phyloP scores from a whole-genome alignment of 1,284 basidiomycete genomes.

The Tylopilus sp. region DNA sequence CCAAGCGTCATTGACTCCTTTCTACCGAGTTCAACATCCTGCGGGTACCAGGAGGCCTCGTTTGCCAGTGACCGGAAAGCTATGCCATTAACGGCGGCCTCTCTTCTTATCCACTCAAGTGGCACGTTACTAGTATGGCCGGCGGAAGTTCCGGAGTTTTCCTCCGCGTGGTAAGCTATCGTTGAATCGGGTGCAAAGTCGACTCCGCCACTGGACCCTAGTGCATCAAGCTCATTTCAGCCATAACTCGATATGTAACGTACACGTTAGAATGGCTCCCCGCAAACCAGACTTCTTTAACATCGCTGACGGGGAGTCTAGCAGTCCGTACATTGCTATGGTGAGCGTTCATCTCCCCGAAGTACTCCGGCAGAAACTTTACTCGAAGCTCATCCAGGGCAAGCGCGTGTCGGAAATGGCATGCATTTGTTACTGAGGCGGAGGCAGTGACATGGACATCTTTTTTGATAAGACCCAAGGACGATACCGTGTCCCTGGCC shows the following conservation, averaged over 20 bases:
- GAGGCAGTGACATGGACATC: constrained; percentile 28
- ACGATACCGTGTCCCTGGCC: constrained; percentile 54
- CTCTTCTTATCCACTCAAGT: constrained; percentile 26
- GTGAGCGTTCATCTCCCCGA: constrained; percentile 28
- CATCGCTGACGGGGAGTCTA: constrained; percentile 3
- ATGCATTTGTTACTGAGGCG: constrained; percentile 32
- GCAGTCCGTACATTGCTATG: constrained; percentile 27
- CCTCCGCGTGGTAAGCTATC: background rate
- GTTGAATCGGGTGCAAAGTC: background rate
- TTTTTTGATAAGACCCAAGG: constrained; percentile 36
- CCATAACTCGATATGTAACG: background rate
- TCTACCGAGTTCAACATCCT: constrained; percentile 18
- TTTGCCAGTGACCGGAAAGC: background rate
- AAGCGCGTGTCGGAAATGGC: constrained; percentile 50
- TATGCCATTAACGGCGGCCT: constrained; percentile 13
- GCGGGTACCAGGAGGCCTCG: constrained; percentile 4
- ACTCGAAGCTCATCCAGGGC: constrained; percentile 50
- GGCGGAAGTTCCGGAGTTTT: background rate
- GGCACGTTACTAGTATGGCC: constrained; percentile 28
- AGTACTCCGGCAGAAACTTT: constrained; percentile 52
- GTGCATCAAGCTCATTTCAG: background rate
- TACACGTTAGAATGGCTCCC: background rate
- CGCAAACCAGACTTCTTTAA: constrained; percentile 22
- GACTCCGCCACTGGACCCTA: background rate
- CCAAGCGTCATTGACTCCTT: background rate